Evolutionary conservation across 1,284 basidiomycete genomes (phyloP).

Genomic region (Chalciporus piperatoides): DNA sequence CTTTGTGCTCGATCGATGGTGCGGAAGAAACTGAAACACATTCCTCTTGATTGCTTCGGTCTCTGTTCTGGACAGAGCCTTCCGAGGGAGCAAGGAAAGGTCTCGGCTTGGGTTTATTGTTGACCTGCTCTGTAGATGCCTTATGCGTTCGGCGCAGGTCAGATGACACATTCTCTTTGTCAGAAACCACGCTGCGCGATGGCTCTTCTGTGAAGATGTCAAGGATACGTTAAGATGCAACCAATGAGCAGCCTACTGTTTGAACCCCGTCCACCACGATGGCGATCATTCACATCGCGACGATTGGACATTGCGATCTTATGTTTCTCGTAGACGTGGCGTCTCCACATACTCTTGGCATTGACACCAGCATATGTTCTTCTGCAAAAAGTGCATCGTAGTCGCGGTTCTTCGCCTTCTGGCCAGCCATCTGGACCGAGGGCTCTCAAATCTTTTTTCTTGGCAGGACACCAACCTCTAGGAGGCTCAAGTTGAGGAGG

Average conservation of each 20-base stretch:
- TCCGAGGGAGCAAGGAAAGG: conserved; percentile 24
- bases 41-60: conserved; percentile 16
- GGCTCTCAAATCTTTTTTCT: conserved; percentile 68
- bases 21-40: neutral
- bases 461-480: conserved; percentile 75
- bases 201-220: conserved; percentile 32
- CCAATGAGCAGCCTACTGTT: conserved; percentile 47
- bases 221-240: conserved; percentile 2
- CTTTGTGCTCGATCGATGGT: conserved; percentile 16
- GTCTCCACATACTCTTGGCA: conserved; percentile 83
- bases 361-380: conserved; percentile 78
- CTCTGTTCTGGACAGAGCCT: conserved; percentile 8
- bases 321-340: conserved; percentile 82
- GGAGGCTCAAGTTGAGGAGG: conserved; percentile 73
- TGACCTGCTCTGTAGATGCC: conserved; percentile 17
- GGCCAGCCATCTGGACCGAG: conserved; percentile 64
- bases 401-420: conserved; percentile 69
- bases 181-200: conserved; percentile 27
- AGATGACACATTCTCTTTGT: conserved; percentile 33
- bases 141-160: conserved; percentile 30
- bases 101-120: conserved; percentile 20
- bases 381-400: conserved; percentile 77
- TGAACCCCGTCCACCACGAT: conserved; percentile 51
- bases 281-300: conserved; percentile 61
- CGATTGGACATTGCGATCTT: conserved; percentile 83